Conservation (phyloP, 148 eudicot species). For the Camellia granthamiana region DNA sequence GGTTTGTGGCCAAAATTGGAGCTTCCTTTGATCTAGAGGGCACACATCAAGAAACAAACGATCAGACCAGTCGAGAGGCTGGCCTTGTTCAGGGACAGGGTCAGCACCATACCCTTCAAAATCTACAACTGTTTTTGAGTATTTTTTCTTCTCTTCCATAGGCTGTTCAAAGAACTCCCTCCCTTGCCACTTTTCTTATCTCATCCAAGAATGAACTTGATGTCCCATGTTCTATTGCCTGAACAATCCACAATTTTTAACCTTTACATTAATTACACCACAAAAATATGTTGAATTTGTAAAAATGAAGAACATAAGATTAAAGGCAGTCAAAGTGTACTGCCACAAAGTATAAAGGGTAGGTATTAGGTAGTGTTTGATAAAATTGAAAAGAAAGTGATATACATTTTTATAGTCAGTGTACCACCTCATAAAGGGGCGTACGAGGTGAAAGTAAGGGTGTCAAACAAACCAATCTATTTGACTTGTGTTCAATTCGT, state of each 20-base stretch:
- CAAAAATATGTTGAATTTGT: neutral
- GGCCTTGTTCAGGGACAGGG: constrained; percentile 43
- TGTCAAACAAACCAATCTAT: no score
- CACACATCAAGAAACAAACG: constrained; percentile 34
- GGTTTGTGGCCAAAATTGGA: constrained; percentile 40
- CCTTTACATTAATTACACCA: no score
- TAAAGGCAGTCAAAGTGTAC: no score
- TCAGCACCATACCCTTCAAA: constrained; percentile 55
- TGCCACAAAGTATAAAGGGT: no score
- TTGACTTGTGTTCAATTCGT: no score
- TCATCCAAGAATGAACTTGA: constrained; percentile 35
- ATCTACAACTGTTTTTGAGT: constrained; percentile 29
- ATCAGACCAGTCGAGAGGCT: constrained; percentile 52
- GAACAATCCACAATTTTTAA: neutral
- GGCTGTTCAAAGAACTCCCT: constrained; percentile 43
- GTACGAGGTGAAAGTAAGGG: no score
- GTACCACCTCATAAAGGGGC: no score
- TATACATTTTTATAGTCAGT: no score
- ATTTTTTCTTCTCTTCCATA: constrained; percentile 44
- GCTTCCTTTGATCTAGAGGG: constrained; percentile 33
- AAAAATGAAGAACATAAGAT: no score
- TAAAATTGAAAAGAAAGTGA: no score
- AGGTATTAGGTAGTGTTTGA: no score
- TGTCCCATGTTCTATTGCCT: constrained; percentile 51
- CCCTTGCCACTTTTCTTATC: constrained; percentile 25